Evolutionary conservation across 1,139 yeast species (phyloP).

Genomic region (Nakaseomyces bracarensis): DNA sequence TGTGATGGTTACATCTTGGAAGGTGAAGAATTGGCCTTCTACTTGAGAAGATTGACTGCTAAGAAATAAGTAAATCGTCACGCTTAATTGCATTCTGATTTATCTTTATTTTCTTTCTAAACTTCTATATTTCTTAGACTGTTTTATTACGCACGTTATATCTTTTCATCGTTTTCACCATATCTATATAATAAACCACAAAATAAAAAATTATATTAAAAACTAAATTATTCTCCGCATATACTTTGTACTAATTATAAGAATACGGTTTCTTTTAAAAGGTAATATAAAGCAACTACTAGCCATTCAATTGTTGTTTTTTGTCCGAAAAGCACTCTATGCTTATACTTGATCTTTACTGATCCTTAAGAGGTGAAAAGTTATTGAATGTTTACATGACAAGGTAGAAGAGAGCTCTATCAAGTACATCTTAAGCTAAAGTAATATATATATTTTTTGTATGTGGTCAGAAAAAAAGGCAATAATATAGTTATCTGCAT

Average conservation of each 20-base stretch:
- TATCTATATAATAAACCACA: conserved; percentile 4
- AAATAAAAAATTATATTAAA: conserved; percentile 7
- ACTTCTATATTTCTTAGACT: conserved; percentile 3
- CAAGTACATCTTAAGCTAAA: too few relatives aligned
- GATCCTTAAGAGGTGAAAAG: too few relatives aligned
- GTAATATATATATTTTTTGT: not conserved
- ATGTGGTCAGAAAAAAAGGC: conserved; percentile 30
- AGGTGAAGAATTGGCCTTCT: conserved; percentile 99
- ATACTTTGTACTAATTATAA: not conserved
- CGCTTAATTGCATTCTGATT: not conserved
- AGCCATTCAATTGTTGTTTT: too few relatives aligned
- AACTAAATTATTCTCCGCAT: conserved; percentile 6
- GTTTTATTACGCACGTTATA: conserved; percentile 7
- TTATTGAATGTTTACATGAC: too few relatives aligned
- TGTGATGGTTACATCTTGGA: conserved; percentile 99
- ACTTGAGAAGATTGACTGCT: conserved; percentile 98
- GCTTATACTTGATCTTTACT: too few relatives aligned
- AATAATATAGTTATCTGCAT: conserved; percentile 32
- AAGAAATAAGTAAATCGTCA: conserved; percentile 57
- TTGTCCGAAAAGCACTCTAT: too few relatives aligned
- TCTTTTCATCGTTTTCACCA: conserved; percentile 7
- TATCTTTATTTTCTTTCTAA: not conserved
- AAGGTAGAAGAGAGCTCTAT: too few relatives aligned
- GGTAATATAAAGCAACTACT: not conserved
- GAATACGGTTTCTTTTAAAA: conserved; percentile 4